These are phyloP conservation scores for Areca catechu DNA, from an alignment of 176 grass and related monocot genomes.

Conservation along the genomic window DNA sequence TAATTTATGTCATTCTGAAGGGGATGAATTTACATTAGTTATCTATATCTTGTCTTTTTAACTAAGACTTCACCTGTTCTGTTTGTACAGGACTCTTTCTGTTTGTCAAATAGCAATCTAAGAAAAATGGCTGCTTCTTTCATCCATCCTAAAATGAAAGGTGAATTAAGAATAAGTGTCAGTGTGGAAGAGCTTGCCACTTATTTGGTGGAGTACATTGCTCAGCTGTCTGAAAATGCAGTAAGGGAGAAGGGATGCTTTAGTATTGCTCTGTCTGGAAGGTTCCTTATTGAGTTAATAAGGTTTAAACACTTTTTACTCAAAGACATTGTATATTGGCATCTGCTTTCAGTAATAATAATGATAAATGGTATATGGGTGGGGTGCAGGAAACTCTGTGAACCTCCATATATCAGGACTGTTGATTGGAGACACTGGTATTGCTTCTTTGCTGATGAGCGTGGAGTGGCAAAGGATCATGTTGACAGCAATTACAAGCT, in stretches of 20 bases:
- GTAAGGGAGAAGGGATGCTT: constrained; percentile 1
- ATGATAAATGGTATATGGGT: no score
- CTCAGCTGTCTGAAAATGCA: not conserved
- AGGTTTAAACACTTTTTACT: not conserved
- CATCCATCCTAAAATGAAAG: not conserved
- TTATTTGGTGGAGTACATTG: constrained; percentile 5
- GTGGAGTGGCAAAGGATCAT: constrained; percentile 87
- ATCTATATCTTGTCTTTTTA: no score
- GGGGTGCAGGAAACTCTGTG: constrained; percentile 72
- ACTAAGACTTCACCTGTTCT: no score
- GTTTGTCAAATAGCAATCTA: no score
- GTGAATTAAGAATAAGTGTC: constrained; percentile 8
- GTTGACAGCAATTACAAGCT: constrained; percentile 89
- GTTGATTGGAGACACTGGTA: constrained; percentile 99
- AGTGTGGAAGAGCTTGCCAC: constrained; percentile 15
- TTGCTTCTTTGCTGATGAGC: constrained; percentile 86
- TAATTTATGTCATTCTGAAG: no score
- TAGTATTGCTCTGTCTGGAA: constrained; percentile 6
- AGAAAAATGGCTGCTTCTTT: no score
- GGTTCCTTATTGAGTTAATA: not conserved
- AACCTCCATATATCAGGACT: constrained; percentile 85
- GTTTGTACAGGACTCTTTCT: no score
- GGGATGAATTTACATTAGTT: no score
- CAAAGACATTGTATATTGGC: not conserved
- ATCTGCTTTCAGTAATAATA: not conserved